Conservation (phyloP, 805 yeast genomes). For the Wickerhamomyces pijperi region DNA sequence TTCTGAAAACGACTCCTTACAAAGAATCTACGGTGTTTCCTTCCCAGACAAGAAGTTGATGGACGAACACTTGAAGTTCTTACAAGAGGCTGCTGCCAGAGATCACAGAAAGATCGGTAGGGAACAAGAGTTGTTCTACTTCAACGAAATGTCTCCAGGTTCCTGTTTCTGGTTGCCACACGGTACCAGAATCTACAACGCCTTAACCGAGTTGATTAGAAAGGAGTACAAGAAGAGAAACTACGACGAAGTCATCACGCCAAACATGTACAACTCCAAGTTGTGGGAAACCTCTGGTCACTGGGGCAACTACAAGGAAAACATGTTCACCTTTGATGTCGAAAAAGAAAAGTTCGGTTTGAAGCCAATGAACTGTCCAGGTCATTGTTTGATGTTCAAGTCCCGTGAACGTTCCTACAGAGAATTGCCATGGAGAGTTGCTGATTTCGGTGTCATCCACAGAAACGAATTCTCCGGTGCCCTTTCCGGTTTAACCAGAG, state of each 20-base stretch:
- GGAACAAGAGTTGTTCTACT: conserved; percentile 91
- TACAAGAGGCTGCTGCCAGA: conserved; percentile 92
- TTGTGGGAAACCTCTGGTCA: conserved; percentile 99
- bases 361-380: conserved; percentile 90
- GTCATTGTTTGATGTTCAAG: conserved; percentile 89
- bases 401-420: conserved; percentile 90
- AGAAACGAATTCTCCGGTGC: conserved; percentile 97
- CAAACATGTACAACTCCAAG: conserved; percentile 96
- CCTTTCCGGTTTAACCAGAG: conserved; percentile 88
- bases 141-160: conserved; percentile 97
- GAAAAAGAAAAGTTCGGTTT: conserved; percentile 93
- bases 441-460: conserved; percentile 95
- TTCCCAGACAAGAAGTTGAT: conserved; percentile 96
- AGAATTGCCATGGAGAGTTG: conserved; percentile 97
- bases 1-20: conserved; percentile 83
- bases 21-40: conserved; percentile 94
- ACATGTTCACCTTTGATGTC: conserved; percentile 93
- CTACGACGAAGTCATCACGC: conserved; percentile 96
- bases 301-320: conserved; percentile 95
- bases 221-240: conserved; percentile 86
- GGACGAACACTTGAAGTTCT: conserved; percentile 89
- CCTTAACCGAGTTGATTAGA: conserved; percentile 70
- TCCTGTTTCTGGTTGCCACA: conserved; percentile 98
- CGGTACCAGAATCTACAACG: conserved; percentile 94
- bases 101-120: conserved; percentile 94